phyloP scores from a whole-genome alignment of 192 early-diverging fungal genomes.

The Entomortierella lignicola region DNA sequence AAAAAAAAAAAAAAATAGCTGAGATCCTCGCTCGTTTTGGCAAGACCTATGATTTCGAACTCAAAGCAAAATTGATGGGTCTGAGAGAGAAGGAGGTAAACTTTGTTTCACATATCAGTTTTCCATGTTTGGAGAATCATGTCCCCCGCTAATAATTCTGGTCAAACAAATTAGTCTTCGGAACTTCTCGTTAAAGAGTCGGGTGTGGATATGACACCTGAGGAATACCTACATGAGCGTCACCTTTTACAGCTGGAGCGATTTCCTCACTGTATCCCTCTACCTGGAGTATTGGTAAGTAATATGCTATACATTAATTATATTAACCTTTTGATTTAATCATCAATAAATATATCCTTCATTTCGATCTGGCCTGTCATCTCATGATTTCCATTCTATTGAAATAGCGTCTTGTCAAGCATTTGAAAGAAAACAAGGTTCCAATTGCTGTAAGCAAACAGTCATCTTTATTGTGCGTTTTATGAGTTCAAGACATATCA shows the following conservation, averaged over 20 bases:
- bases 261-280: constrained; percentile 74
- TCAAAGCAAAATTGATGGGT: constrained; percentile 83
- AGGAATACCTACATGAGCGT: constrained; percentile 82
- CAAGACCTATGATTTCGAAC: constrained; percentile 70
- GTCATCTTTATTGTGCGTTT: no score
- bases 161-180: constrained; percentile 54
- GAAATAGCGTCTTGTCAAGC: constrained; percentile 69
- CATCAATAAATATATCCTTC: not conserved
- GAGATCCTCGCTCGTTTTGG: constrained; percentile 84
- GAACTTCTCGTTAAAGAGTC: constrained; percentile 77
- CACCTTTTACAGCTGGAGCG: constrained; percentile 60
- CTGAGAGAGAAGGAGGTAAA: constrained; percentile 66
- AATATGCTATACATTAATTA: not conserved
- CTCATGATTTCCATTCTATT: constrained; percentile 16
- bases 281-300: constrained; percentile 76
- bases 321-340: not conserved
- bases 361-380: not conserved
- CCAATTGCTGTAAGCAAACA: constrained; percentile 78
- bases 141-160: not conserved
- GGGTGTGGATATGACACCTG: constrained; percentile 76
- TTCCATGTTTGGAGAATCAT: not conserved
- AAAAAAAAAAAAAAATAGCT: no score
- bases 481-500: no score
- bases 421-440: constrained; percentile 76
- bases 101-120: not conserved